Evolutionary conservation across 1,139 yeast species (phyloP).

Genomic region (Diutina catenulata): DNA sequence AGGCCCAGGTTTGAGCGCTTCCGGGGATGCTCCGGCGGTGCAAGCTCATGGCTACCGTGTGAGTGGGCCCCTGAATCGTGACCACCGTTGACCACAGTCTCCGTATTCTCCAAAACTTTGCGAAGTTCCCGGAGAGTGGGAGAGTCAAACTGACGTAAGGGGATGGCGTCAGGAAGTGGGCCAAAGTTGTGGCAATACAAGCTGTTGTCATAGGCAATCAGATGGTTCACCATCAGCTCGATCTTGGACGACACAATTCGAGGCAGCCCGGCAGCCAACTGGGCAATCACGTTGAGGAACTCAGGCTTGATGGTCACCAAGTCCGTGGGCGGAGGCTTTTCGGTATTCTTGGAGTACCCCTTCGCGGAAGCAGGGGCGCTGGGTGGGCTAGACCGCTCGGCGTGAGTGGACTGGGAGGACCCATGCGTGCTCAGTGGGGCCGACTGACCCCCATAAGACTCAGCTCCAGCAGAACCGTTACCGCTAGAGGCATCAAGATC

Average conservation of each 20-base stretch:
- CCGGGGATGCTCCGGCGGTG: too few species aligned
- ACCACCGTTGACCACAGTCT: slow-evolving; percentile 12
- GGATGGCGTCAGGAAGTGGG: slow-evolving; percentile 55
- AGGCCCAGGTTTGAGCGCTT: too few species aligned
- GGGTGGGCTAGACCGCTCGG: too few species aligned
- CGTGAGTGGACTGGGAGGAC: too few species aligned
- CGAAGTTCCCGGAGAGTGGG: slow-evolving; percentile 61
- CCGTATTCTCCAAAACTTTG: slow-evolving; percentile 38
- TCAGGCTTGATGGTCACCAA: background rate
- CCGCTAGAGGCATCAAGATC: too few species aligned
- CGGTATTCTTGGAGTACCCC: background rate
- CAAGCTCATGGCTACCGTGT: too few species aligned
- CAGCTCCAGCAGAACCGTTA: too few species aligned
- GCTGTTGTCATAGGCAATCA: background rate
- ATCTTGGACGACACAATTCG: background rate
- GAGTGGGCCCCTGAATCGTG: slow-evolving; percentile 2
- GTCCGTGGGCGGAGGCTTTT: slow-evolving; percentile 2
- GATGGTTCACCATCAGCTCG: background rate
- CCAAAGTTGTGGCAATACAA: slow-evolving; percentile 42
- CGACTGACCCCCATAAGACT: too few species aligned
- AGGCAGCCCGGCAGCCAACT: background rate
- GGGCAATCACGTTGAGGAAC: background rate
- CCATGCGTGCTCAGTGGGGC: too few species aligned
- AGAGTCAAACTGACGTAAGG: slow-evolving; percentile 69
- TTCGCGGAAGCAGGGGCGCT: too few species aligned